These are phyloP conservation scores for Ascochyta viciae-villosae DNA, from an alignment of 2,329 filamentous ascomycete genomes.

Conservation along the genomic window DNA sequence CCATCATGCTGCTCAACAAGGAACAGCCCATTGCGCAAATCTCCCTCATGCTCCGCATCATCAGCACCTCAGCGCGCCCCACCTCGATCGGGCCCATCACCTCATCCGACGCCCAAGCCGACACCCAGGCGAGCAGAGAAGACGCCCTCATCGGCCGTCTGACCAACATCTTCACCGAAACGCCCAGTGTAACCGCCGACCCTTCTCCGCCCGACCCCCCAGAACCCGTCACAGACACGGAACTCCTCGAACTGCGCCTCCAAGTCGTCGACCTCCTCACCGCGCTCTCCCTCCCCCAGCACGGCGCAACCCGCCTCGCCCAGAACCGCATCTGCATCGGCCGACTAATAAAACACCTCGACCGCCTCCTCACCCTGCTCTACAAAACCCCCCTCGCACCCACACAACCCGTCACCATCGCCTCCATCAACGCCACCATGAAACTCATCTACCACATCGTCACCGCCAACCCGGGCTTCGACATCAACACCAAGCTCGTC, in stretches of 20 bases:
- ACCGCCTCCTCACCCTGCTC: slow-evolving; percentile 71
- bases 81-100: slow-evolving; percentile 71
- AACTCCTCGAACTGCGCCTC: slow-evolving; percentile 56
- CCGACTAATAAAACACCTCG: slow-evolving; percentile 75
- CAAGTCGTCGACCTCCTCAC: slow-evolving; percentile 56
- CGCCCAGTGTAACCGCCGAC: slow-evolving; percentile 41
- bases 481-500: slow-evolving; percentile 75
- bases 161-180: slow-evolving; percentile 67
- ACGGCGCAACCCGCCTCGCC: slow-evolving; percentile 71
- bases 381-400: slow-evolving; percentile 53
- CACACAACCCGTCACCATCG: slow-evolving; percentile 51
- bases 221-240: slow-evolving; percentile 23
- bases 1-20: slow-evolving; percentile 70
- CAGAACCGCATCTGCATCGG: slow-evolving; percentile 74
- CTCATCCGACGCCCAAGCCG: slow-evolving; percentile 52
- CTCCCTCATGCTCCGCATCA: slow-evolving; percentile 67
- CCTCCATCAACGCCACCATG: slow-evolving; percentile 65
- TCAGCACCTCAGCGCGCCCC: slow-evolving; percentile 70
- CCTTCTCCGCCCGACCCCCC: slow-evolving; percentile 17
- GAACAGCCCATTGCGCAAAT: slow-evolving; percentile 71
- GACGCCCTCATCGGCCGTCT: slow-evolving; percentile 66
- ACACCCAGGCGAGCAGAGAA: slow-evolving; percentile 49
- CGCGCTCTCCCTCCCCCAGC: slow-evolving; percentile 65
- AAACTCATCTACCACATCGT: slow-evolving; percentile 68
- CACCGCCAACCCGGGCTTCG: slow-evolving; percentile 66